Evolutionary conservation across 768 basidiomycete species (phyloP), one percentile per base, ranked within the genome.

Genomic region (Kwoniella botswanensis): DNA sequence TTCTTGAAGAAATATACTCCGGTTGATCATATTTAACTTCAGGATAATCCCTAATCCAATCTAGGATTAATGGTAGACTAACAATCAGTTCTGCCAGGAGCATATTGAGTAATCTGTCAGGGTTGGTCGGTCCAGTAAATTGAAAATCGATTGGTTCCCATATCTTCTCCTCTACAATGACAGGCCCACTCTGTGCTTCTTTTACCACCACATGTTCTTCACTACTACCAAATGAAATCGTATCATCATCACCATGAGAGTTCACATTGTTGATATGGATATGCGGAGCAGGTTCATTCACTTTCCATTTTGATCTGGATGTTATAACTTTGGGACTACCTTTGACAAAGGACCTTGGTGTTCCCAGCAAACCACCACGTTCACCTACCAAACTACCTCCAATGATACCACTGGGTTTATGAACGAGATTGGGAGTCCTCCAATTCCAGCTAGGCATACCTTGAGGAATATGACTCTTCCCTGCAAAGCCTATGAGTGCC

Each of bases 51-150:
- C 67, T 46, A 6, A 69, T 54, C 53, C 62, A 75, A 50, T 78
- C 76, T 13, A 70, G 2, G 15, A 78, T 3, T 12, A 78, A 55
- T 10, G 76, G 76, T 11, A 69, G 21, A 6, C 42, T 21, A 22
- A 71, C 66, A 17, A 75, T 57, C 21, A 70, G 15, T 17, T 43
- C 17, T 18, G 72, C 71, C 9, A 75, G 18, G 46, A 75, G 22
- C 70, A 78, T 78, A 21, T 70, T 66, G 11, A 65, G 43, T 4
- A 75, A 55, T 10, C 76, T 55, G 24, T 75, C 68, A 6, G 76
- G 69, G 65, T 78, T 70, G 13, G 68, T 55, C 0, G 74, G 76
- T 22, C 76, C 76, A 26, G 65, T 62, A 58, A 76, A 72, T 12
- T 71, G 53, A 26, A 74, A 68, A 7, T 26, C 41, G 29, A 63